phyloP scores from a whole-genome alignment of 164 flowering plant species.

The Sextonia rubra region DNA sequence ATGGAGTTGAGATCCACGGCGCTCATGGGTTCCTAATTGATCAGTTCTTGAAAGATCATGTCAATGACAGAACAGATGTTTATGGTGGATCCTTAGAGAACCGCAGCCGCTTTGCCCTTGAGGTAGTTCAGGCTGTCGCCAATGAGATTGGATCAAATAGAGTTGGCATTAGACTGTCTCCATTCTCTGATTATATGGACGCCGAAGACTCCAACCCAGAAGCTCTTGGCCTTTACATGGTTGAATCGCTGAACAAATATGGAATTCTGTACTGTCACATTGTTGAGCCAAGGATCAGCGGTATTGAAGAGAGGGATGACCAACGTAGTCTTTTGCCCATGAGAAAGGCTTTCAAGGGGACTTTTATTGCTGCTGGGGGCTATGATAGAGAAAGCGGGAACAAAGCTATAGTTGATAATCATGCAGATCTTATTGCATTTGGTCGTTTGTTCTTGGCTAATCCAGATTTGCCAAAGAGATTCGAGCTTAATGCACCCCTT shows the following conservation, averaged over 20 bases:
- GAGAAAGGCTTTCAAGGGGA: slow-evolving; percentile 45
- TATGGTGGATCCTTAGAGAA: slow-evolving; percentile 8
- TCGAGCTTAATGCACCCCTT: slow-evolving; percentile 29
- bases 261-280: slow-evolving; percentile 40
- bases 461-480: slow-evolving; percentile 37
- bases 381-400: slow-evolving; percentile 42
- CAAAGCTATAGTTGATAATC: slow-evolving; percentile 26
- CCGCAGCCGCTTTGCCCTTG: slow-evolving; percentile 10
- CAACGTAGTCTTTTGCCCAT: slow-evolving; percentile 38
- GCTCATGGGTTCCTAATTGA: slow-evolving; percentile 37
- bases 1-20: slow-evolving; percentile 52
- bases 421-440: slow-evolving; percentile 29
- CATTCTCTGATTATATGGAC: slow-evolving; percentile 21
- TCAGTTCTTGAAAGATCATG: slow-evolving; percentile 38
- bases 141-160: slow-evolving; percentile 11
- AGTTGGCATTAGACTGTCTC: slow-evolving; percentile 13
- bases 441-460: slow-evolving; percentile 38
- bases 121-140: slow-evolving; percentile 1
- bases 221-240: slow-evolving; percentile 51
- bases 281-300: slow-evolving; percentile 42
- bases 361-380: slow-evolving; percentile 44
- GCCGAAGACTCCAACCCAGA: slow-evolving; percentile 47
- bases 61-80: slow-evolving; percentile 5
- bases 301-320: slow-evolving; percentile 15
- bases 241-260: slow-evolving; percentile 34